Evolutionary conservation across 2,329 filamentous ascomycete species (phyloP).

Genomic region (Pezicula radicicola): DNA sequence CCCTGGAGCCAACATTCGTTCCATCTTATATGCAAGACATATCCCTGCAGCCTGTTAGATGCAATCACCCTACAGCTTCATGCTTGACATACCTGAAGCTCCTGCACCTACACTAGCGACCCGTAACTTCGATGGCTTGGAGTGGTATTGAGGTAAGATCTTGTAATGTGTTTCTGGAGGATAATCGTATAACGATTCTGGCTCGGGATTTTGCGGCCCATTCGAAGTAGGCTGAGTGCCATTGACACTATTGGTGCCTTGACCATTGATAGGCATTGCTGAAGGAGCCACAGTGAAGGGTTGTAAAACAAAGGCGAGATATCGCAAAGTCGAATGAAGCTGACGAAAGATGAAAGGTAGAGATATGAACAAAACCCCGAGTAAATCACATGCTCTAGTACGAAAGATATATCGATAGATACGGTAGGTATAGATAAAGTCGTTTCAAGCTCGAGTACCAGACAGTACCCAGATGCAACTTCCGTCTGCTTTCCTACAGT

Average conservation of each 20-base stretch:
- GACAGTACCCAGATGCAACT: no score
- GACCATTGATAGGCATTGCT: slow-evolving; percentile 1
- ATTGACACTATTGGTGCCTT: not conserved
- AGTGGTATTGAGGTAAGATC: slow-evolving; percentile 15
- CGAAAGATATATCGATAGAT: no score
- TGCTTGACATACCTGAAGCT: slow-evolving; percentile 5
- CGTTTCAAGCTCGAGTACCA: no score
- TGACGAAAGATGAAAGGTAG: not conserved
- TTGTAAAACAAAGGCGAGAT: not conserved
- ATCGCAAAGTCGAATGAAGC: not conserved
- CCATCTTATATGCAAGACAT: slow-evolving; percentile 17
- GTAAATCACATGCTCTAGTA: no score
- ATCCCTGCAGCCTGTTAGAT: slow-evolving; percentile 7
- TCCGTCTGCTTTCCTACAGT: not conserved
- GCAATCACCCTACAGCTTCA: not conserved
- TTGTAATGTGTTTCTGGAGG: slow-evolving; percentile 6
- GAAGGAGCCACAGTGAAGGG: not conserved
- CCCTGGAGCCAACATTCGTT: slow-evolving; percentile 9
- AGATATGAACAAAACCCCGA: not conserved
- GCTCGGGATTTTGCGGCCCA: not conserved
- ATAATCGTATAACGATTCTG: not conserved
- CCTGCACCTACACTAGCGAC: slow-evolving; percentile 18
- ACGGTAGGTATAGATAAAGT: no score
- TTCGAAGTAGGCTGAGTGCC: not conserved
- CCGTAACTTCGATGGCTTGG: slow-evolving; percentile 14